phyloP scores from a whole-genome alignment of 2,329 filamentous ascomycete genomes.

The Stromatinia cepivora region DNA sequence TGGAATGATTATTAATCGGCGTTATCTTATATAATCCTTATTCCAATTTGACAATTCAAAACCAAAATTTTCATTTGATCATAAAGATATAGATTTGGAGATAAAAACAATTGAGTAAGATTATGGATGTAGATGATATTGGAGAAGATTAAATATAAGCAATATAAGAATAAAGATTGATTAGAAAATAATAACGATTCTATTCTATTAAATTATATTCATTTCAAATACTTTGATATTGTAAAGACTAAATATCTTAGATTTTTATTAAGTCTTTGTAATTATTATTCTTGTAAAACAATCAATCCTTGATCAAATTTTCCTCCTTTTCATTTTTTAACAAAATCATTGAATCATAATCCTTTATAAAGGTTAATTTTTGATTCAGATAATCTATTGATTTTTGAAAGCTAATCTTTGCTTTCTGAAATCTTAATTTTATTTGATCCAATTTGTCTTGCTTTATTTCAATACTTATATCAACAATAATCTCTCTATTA shows the following conservation, averaged over 20 bases:
- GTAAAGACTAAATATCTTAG: background rate
- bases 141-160: too few relatives aligned
- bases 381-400: background rate
- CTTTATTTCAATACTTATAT: background rate
- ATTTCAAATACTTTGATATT: background rate
- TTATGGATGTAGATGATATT: too few relatives aligned
- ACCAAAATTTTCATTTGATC: too few relatives aligned
- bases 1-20: too few relatives aligned
- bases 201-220: too few relatives aligned
- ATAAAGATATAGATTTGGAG: too few relatives aligned
- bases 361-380: background rate
- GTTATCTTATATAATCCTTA: too few relatives aligned
- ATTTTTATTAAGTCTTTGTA: background rate
- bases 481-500: background rate
- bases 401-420: background rate
- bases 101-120: too few relatives aligned
- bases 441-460: background rate
- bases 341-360: background rate
- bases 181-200: too few relatives aligned
- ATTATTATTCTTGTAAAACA: background rate
- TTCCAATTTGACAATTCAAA: too few relatives aligned
- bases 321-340: background rate
- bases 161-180: too few relatives aligned
- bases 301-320: background rate
- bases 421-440: slow-evolving; percentile 1